Evolutionary conservation across 2,329 filamentous ascomycete species (phyloP).

Genomic region (Fonsecaea erecta): DNA sequence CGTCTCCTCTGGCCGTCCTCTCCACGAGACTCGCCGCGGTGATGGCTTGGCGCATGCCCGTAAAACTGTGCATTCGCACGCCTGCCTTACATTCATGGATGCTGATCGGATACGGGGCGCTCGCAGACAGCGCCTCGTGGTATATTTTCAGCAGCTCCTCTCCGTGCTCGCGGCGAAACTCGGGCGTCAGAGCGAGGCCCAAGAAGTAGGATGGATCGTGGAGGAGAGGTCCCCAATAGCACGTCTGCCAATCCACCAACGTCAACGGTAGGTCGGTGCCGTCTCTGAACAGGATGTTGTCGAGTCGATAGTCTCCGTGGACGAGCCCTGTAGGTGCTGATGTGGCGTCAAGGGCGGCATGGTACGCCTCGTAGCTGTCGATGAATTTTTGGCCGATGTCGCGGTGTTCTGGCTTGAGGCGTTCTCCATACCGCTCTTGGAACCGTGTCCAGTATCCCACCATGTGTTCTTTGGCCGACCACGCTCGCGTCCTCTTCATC

Average conservation of each 20-base stretch:
- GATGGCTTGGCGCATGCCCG: background rate
- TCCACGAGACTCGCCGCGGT: background rate
- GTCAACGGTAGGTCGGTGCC: background rate
- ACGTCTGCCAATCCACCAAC: constrained; percentile 5
- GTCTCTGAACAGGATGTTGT: constrained; percentile 9
- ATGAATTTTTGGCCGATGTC: background rate
- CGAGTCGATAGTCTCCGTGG: constrained; percentile 11
- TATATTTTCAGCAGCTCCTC: constrained; percentile 5
- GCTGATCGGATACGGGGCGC: constrained; percentile 3
- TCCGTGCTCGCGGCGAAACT: constrained; percentile 9
- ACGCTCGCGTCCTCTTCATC: background rate
- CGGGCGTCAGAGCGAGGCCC: constrained; percentile 3
- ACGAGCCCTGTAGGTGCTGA: background rate
- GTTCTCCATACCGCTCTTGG: background rate
- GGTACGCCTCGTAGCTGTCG: constrained; percentile 1
- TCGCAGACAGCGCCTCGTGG: constrained; percentile 4
- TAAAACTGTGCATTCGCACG: constrained; percentile 1
- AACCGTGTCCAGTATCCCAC: background rate
- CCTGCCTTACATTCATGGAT: constrained; percentile 4
- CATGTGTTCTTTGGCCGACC: background rate
- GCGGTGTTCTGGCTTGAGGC: background rate
- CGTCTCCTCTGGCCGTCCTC: background rate
- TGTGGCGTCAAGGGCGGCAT: background rate
- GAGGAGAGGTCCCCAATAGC: constrained; percentile 1
- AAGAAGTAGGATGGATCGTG: constrained; percentile 8